Conservation (phyloP, 768 basidiomycete genomes). For the Tephrocybe sp. region DNA sequence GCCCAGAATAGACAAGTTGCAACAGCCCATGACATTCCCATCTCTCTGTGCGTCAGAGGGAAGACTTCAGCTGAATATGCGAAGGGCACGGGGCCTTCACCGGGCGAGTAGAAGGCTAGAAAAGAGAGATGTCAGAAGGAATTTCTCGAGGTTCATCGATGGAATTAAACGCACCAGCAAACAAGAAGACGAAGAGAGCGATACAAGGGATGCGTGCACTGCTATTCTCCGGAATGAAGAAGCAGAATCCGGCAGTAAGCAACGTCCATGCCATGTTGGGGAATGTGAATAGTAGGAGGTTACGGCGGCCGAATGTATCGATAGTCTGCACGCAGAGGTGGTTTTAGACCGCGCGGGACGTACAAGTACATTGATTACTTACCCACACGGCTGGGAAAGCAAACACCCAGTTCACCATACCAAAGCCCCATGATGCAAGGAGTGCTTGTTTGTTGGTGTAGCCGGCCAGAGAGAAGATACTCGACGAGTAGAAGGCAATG, state of each 20-base stretch:
- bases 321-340: slow-evolving; percentile 39
- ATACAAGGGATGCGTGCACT: slow-evolving; percentile 41
- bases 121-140: background rate
- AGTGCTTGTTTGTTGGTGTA: slow-evolving; percentile 55
- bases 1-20: slow-evolving; percentile 52
- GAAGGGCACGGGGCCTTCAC: slow-evolving; percentile 89
- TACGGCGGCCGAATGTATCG: slow-evolving; percentile 77
- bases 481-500: slow-evolving; percentile 77
- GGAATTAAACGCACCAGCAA: slow-evolving; percentile 30
- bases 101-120: slow-evolving; percentile 69
- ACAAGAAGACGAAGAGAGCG: slow-evolving; percentile 42
- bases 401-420: slow-evolving; percentile 62
- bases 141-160: background rate
- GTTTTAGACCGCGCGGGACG: slow-evolving; percentile 16
- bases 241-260: slow-evolving; percentile 73
- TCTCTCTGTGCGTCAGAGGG: slow-evolving; percentile 77
- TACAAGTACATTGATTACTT: slow-evolving; percentile 18
- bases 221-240: slow-evolving; percentile 41
- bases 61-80: slow-evolving; percentile 92
- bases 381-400: slow-evolving; percentile 66
- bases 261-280: slow-evolving; percentile 78
- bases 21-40: slow-evolving; percentile 59
- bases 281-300: slow-evolving; percentile 73
- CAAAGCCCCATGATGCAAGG: slow-evolving; percentile 65
- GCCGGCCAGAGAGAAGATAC: slow-evolving; percentile 63